Evolutionary conservation across 805 yeast genomes (phyloP).

Genomic region (Grigorovia yakushimaensis): DNA sequence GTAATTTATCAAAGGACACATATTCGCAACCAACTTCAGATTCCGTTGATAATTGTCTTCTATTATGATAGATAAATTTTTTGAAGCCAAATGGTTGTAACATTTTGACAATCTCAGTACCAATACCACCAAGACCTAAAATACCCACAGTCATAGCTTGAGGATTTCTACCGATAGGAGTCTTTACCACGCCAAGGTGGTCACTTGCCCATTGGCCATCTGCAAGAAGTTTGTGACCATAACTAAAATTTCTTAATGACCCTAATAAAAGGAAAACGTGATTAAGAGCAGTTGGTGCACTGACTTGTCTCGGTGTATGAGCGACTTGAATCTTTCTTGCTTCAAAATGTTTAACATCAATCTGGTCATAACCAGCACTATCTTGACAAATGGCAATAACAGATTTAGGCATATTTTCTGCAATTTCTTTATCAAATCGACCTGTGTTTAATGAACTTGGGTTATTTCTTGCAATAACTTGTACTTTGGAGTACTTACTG

Average conservation of each 20-base stretch:
- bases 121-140: conserved; percentile 88
- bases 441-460: conserved; percentile 46
- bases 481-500: conserved; percentile 26
- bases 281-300: conserved; percentile 62
- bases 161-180: conserved; percentile 61
- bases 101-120: conserved; percentile 66
- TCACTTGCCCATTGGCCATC: conserved; percentile 55
- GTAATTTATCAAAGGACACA: conserved; percentile 59
- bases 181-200: conserved; percentile 30
- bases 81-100: conserved; percentile 68
- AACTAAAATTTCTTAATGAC: conserved; percentile 57
- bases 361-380: conserved; percentile 74
- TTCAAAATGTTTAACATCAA: conserved; percentile 46
- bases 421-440: conserved; percentile 53
- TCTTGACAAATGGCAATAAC: conserved; percentile 47
- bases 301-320: conserved; percentile 57
- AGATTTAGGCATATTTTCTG: conserved; percentile 42
- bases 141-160: conserved; percentile 69
- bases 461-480: conserved; percentile 43
- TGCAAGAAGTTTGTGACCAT: conserved; percentile 43
- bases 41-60: conserved; percentile 48
- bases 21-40: conserved; percentile 64
- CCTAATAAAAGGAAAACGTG: conserved; percentile 55
- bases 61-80: conserved; percentile 63
- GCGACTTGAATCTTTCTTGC: conserved; percentile 49